Base-by-base conservation (phyloP, 2,329 filamentous ascomycete species). In the Trichophyton schoenleinii region DNA sequence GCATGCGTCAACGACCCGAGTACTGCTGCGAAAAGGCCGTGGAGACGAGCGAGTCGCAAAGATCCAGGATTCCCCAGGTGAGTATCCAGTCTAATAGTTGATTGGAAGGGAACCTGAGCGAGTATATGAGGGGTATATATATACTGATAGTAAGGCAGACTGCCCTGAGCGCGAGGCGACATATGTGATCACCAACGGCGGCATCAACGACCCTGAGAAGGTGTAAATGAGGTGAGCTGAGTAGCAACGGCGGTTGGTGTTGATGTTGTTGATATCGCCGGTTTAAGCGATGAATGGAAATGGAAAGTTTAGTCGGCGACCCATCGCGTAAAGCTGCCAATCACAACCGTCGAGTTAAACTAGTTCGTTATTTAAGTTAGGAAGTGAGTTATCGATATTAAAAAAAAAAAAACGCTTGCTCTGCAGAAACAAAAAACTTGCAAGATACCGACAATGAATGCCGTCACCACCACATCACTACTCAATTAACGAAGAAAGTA, bases 11-110 rank as follows among this genome's bases (percentile, higher is more conserved):
- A 81, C 84, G 1, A 87, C 85, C 44, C 79, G 85, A 61, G 78
- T 87, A 61, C 75, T 87, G 9, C 78, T 88, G 62, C 79, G 85
- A 8, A 88, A 88, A 68, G 85, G 85, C 55, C 79, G 85, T 64
- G 85, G 85, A 8, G 85, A 87, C 63, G 85, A 88, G 70, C 79
- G 85, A 62, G 85, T 87, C 57, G 85, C 85, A 2, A 87, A 87
- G 73, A 82, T 87, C 48, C 80, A 85, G 65, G 84, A 86, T 68
- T 86, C 83, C 38, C 84, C 84, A 62, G 84, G 83, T 86, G 70
- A 62, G 71, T 67, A 44, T 36, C 62, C 11, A 38, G 9, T 57
- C 44, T 31, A 7, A 7, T 31, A 31, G 6, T 31, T 31, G 6
- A 31, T 7, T 31, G 28, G 7, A 31, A 7, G 28, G 6, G 6